phyloP scores from a whole-genome alignment of 257 asterid species.

The Petunia secreta region DNA sequence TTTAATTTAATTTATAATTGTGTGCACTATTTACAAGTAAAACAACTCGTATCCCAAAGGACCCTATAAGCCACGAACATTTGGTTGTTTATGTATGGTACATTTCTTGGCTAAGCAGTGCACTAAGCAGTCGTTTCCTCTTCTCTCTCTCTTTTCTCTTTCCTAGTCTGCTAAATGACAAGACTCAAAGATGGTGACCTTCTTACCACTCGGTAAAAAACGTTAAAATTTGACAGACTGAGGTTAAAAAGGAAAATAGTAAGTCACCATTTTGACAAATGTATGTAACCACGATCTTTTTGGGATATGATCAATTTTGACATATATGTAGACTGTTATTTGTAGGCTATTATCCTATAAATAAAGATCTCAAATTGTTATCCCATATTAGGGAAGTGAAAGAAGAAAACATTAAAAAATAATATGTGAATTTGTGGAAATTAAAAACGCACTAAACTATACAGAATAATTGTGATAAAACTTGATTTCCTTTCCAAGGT shows the following conservation, averaged over 20 bases:
- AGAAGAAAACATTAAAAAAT: background rate
- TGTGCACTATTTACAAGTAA: conserved; percentile 18
- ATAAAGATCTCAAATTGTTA: background rate
- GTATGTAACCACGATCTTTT: conserved; percentile 26
- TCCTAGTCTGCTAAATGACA: conserved; percentile 46
- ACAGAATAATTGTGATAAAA: no score
- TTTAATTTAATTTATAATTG: background rate
- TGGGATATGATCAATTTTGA: conserved; percentile 27
- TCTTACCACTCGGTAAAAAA: conserved; percentile 40
- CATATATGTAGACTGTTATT: background rate
- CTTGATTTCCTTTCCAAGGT: background rate
- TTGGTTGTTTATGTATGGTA: conserved; percentile 32
- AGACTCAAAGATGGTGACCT: conserved; percentile 48
- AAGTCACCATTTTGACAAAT: conserved; percentile 33
- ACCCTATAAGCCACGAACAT: conserved; percentile 17
- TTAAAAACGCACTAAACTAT: background rate
- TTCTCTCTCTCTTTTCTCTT: conserved; percentile 19
- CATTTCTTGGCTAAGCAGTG: conserved; percentile 26
- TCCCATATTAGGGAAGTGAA: background rate
- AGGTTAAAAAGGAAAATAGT: background rate
- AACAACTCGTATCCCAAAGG: conserved; percentile 22
- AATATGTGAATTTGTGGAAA: background rate
- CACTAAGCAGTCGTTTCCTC: conserved; percentile 20
- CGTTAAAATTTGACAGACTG: conserved; percentile 18
- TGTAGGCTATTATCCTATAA: background rate